phyloP scores from a whole-genome alignment of 2,329 filamentous ascomycete species.

The Torrubiella hemipterigena region DNA sequence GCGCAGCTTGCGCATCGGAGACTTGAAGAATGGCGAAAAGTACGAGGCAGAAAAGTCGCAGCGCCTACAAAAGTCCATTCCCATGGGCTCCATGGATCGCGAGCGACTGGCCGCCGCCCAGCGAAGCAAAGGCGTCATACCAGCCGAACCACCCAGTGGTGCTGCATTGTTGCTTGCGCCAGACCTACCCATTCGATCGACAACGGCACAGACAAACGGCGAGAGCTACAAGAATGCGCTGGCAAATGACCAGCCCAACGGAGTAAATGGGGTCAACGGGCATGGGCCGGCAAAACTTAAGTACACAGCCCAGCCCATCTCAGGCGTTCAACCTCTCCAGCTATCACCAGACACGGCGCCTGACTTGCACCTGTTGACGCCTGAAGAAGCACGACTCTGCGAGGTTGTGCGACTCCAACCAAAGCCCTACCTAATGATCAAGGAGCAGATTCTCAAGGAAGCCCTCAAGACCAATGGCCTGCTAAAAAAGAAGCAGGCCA shows the following conservation, averaged over 20 bases:
- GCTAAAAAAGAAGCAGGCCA: slow-evolving; percentile 88
- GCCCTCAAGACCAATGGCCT: slow-evolving; percentile 78
- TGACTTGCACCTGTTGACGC: slow-evolving; percentile 75
- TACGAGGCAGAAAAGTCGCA: slow-evolving; percentile 81
- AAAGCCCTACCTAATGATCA: slow-evolving; percentile 91
- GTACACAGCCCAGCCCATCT: slow-evolving; percentile 42
- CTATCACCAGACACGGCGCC: slow-evolving; percentile 65
- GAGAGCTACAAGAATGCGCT: slow-evolving; percentile 41
- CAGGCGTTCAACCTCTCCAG: slow-evolving; percentile 50
- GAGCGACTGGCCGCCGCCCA: slow-evolving; percentile 60
- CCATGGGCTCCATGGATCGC: slow-evolving; percentile 77
- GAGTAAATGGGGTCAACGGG: slow-evolving; percentile 27
- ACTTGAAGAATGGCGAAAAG: slow-evolving; percentile 76
- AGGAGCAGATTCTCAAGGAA: slow-evolving; percentile 84
- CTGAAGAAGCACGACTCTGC: slow-evolving; percentile 79
- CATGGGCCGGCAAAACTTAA: slow-evolving; percentile 30
- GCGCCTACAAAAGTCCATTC: slow-evolving; percentile 56
- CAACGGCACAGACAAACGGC: slow-evolving; percentile 25
- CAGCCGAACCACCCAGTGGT: slow-evolving; percentile 59
- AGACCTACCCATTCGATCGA: slow-evolving; percentile 55
- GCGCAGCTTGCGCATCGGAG: slow-evolving; percentile 73
- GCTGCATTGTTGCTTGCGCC: slow-evolving; percentile 67
- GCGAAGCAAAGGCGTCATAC: slow-evolving; percentile 53
- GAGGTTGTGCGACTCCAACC: slow-evolving; percentile 74
- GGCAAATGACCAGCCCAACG: slow-evolving; percentile 41